phyloP scores from a whole-genome alignment of 257 asterid species.

The Ajuga chamaepitys region DNA sequence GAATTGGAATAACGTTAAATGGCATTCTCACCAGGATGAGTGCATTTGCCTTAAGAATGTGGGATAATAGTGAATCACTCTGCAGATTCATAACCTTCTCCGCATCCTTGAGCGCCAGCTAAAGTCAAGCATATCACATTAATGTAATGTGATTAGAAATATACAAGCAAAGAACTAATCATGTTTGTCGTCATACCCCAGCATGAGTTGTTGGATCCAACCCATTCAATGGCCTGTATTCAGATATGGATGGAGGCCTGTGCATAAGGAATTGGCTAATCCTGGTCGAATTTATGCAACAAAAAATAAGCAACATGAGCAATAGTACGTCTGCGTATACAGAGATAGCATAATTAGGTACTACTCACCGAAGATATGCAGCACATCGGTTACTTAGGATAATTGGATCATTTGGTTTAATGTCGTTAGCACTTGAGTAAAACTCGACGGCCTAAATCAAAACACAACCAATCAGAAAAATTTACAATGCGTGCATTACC shows the following conservation, averaged over 20 bases:
- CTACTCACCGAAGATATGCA: conserved; percentile 69
- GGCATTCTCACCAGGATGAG: conserved; percentile 63
- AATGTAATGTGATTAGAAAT: not conserved
- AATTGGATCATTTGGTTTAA: conserved; percentile 59
- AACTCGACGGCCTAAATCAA: conserved; percentile 61
- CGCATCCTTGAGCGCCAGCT: conserved; percentile 89
- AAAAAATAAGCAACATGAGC: not conserved
- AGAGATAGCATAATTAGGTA: not conserved
- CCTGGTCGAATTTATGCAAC: conserved; percentile 30
- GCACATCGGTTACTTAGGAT: conserved; percentile 81
- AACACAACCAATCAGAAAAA: conserved; percentile 4
- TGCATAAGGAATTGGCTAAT: conserved; percentile 57
- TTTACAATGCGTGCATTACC: not conserved
- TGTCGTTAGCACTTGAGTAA: conserved; percentile 69
- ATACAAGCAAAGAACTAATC: not conserved
- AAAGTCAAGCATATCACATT: conserved; percentile 9
- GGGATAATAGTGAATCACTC: conserved; percentile 33
- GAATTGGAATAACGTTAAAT: not conserved
- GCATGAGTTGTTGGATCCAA: conserved; percentile 91
- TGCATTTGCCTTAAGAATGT: conserved; percentile 75
- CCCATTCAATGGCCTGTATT: conserved; percentile 75
- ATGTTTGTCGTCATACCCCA: conserved; percentile 38
- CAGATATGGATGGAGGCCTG: conserved; percentile 79
- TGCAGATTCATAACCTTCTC: conserved; percentile 59
- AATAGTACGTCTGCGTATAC: not conserved